These are phyloP conservation scores for Tetragonia tetragonoides DNA, from an alignment of 148 eudicot genomes.

Conservation along the genomic window DNA sequence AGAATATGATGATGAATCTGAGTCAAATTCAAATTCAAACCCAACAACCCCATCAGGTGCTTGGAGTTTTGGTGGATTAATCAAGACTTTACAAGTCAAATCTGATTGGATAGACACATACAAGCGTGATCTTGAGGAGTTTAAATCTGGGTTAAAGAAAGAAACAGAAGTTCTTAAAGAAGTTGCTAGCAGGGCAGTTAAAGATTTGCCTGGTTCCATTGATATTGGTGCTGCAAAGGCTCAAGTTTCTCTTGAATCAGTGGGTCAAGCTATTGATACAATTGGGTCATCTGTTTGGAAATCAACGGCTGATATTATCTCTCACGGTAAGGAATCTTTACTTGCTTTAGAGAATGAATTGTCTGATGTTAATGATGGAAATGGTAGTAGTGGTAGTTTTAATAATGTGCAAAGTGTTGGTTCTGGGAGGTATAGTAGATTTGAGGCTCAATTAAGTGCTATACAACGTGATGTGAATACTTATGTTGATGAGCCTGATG, in stretches of 20 bases:
- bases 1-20: not conserved
- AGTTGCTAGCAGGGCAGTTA: conserved; percentile 42
- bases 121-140: conserved; percentile 78
- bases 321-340: conserved; percentile 45
- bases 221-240: conserved; percentile 75
- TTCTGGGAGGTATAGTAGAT: conserved; percentile 48
- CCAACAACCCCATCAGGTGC: conserved; percentile 16
- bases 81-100: conserved; percentile 53
- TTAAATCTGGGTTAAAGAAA: conserved; percentile 55
- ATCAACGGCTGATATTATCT: conserved; percentile 45
- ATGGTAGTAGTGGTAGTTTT: not conserved
- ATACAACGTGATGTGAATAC: conserved; percentile 60
- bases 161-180: conserved; percentile 54
- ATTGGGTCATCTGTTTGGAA: conserved; percentile 50
- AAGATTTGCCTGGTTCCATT: conserved; percentile 37
- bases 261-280: conserved; percentile 63
- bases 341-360: conserved; percentile 30
- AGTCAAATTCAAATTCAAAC: not conserved
- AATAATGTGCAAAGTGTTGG: conserved; percentile 23
- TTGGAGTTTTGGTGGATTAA: conserved; percentile 62
- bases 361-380: conserved; percentile 9
- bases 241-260: conserved; percentile 65
- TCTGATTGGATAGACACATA: conserved; percentile 74
- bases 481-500: conserved; percentile 57
- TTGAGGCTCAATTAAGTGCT: conserved; percentile 53